Conservation (phyloP, 805 yeast genomes). For the Wickerhamomyces strasburgensis region DNA sequence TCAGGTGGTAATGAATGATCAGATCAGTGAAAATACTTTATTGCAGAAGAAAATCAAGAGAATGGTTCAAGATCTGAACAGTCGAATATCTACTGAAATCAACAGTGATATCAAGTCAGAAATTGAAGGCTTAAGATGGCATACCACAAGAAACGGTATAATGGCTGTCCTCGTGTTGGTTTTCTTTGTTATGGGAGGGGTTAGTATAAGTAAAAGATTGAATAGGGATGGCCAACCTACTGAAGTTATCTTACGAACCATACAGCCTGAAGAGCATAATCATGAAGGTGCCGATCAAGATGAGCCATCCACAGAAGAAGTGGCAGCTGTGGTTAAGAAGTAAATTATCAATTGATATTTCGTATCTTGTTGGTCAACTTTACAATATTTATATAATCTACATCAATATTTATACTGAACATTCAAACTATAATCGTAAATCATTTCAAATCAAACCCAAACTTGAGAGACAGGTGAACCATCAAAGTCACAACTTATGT, state of each 20-base stretch:
- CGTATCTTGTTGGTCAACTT: too few species aligned
- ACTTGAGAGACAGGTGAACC: background rate
- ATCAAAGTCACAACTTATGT: slow-evolving; percentile 48
- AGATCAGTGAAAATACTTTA: slow-evolving; percentile 76
- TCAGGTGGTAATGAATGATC: slow-evolving; percentile 80
- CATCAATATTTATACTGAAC: too few species aligned
- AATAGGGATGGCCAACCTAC: slow-evolving; percentile 29
- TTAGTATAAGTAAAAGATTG: slow-evolving; percentile 32
- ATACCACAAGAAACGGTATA: slow-evolving; percentile 83
- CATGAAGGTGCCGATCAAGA: slow-evolving; percentile 26
- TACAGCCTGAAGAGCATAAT: slow-evolving; percentile 24
- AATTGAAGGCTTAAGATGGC: slow-evolving; percentile 89
- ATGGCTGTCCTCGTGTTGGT: slow-evolving; percentile 67
- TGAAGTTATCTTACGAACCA: slow-evolving; percentile 30
- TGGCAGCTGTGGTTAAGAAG: too few species aligned
- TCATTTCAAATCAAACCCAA: too few species aligned
- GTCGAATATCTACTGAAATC: slow-evolving; percentile 77
- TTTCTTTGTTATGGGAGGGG: slow-evolving; percentile 54
- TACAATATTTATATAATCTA: too few species aligned
- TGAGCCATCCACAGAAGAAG: too few species aligned
- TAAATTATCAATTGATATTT: background rate
- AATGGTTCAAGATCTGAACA: slow-evolving; percentile 75
- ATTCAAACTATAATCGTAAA: background rate
- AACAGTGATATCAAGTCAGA: slow-evolving; percentile 79
- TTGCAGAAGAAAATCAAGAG: slow-evolving; percentile 64